A percentile compares a stretch with the other conserved stretches of the same genome.
phyloP scores from a whole-genome alignment of 2,329 filamentous ascomycete species.

The Monosporascus sp. region DNA sequence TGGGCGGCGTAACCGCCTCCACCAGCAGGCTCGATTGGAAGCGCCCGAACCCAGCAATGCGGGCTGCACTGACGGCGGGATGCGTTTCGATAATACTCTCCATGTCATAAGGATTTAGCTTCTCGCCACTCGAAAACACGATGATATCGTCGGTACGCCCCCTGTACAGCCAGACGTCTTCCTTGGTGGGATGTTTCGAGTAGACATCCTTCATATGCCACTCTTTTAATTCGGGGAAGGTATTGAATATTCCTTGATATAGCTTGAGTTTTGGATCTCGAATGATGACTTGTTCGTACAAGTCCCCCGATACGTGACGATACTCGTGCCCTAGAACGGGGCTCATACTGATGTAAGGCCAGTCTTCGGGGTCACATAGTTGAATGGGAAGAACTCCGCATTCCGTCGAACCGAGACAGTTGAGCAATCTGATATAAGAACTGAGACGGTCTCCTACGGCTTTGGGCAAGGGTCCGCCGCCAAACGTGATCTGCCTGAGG shows the following conservation, averaged over 20 bases:
- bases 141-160: conserved; percentile 26
- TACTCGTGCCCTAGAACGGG: conserved; percentile 14
- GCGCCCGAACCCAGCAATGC: conserved; percentile 29
- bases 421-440: conserved; percentile 19
- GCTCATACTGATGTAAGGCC: conserved; percentile 27
- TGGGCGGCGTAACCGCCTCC: conserved; percentile 10
- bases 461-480: conserved; percentile 24
- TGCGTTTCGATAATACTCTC: conserved; percentile 28
- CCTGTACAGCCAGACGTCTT: conserved; percentile 26
- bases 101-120: conserved; percentile 35
- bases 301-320: conserved; percentile 15
- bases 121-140: conserved; percentile 36
- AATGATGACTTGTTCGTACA: conserved; percentile 30
- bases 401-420: conserved; percentile 28
- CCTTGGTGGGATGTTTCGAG: conserved; percentile 27
- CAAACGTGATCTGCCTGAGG: conserved; percentile 19
- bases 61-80: conserved; percentile 21
- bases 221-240: conserved; percentile 33
- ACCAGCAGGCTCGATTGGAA: conserved; percentile 21
- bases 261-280: conserved; percentile 16
- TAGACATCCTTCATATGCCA: conserved; percentile 37
- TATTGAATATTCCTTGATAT: conserved; percentile 33
- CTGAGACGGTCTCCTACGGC: conserved; percentile 24
- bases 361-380: conserved; percentile 21
- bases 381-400: conserved; percentile 13